phyloP scores from a whole-genome alignment of 768 basidiomycete species.

The Ramaria sp. region DNA sequence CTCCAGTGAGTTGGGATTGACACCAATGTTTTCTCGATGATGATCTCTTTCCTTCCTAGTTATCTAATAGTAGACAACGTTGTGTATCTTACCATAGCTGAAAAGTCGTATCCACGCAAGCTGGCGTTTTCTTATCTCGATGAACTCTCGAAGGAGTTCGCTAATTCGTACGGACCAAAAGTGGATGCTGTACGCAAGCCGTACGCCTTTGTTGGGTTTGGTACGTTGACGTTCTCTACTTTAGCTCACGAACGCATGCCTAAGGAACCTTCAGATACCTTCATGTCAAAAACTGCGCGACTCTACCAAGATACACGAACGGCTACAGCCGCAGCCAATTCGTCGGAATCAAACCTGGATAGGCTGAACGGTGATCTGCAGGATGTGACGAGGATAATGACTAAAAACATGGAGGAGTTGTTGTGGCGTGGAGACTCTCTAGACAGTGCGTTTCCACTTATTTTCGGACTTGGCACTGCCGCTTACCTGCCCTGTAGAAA shows the following conservation, averaged over 20 bases:
- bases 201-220: conserved; percentile 98
- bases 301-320: conserved; percentile 92
- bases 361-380: conserved; percentile 92
- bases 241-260: conserved; percentile 3
- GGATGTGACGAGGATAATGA: conserved; percentile 99
- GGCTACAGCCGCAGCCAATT: conserved; percentile 46
- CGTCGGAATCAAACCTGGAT: conserved; percentile 52
- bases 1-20: conserved; percentile 63
- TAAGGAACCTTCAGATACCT: conserved; percentile 58
- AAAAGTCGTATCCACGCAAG: conserved; percentile 95
- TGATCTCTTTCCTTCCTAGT: conserved; percentile 30
- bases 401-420: conserved; percentile 99
- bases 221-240: conserved; percentile 34
- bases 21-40: background rate
- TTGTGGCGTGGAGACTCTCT: conserved; percentile 97
- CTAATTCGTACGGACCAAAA: conserved; percentile 83
- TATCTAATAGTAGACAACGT: conserved; percentile 94
- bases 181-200: conserved; percentile 89
- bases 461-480: background rate
- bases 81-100: conserved; percentile 89
- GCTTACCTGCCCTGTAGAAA: conserved; percentile 40
- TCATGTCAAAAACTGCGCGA: conserved; percentile 96
- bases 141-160: conserved; percentile 94
- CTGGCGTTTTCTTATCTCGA: conserved; percentile 96
- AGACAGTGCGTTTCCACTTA: conserved; percentile 54